phyloP scores from a whole-genome alignment of 2,329 filamentous ascomycete genomes.

The Trichophaea hybrida region DNA sequence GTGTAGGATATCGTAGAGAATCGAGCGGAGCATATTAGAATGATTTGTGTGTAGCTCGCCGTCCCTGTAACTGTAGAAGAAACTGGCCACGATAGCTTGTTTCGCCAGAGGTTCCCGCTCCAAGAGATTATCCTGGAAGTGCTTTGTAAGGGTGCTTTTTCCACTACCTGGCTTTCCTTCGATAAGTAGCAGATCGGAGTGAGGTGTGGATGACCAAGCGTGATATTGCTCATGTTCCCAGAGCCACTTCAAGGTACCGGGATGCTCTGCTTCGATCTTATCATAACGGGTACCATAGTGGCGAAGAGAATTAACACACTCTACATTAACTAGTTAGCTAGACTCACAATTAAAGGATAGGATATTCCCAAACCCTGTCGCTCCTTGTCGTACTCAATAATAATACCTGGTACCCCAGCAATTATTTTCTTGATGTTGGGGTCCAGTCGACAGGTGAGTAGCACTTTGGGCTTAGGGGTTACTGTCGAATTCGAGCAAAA shows the following conservation, averaged over 20 bases:
- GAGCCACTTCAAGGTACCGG: not conserved
- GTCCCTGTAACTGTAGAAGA: constrained; percentile 3
- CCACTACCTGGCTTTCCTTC: constrained; percentile 5
- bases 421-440: not conserved
- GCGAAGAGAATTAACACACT: not conserved
- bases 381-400: not conserved
- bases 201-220: not conserved
- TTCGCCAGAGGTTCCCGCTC: not conserved
- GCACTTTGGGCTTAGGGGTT: not conserved
- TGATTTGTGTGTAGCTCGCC: not conserved
- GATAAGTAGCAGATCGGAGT: not conserved
- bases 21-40: not conserved
- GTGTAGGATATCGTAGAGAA: constrained; percentile 1
- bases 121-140: not conserved
- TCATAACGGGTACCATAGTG: not conserved
- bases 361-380: not conserved
- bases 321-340: not conserved
- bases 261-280: not conserved
- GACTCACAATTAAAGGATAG: not conserved
- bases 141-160: constrained; percentile 2
- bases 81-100: not conserved
- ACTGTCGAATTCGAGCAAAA: not conserved
- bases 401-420: not conserved
- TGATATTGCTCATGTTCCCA: not conserved
- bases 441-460: not conserved